phyloP scores from a whole-genome alignment of 176 grass and related monocot genomes.

The Cenchrus americanus region DNA sequence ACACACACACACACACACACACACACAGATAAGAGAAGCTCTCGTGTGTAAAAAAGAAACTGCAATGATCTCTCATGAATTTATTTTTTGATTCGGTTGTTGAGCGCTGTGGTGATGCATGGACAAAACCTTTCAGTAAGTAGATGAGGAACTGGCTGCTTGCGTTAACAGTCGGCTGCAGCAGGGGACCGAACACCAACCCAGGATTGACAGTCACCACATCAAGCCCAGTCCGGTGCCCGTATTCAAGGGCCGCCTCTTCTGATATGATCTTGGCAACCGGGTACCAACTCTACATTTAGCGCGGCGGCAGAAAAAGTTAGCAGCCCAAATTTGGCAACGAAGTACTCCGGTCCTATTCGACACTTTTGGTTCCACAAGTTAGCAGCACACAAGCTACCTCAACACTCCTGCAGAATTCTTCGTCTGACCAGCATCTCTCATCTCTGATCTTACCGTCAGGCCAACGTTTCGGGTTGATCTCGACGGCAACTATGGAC shows the following conservation, averaged over 20 bases:
- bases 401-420: slow-evolving; percentile 42
- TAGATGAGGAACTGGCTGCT: slow-evolving; percentile 43
- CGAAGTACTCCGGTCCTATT: too few relatives aligned
- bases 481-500: slow-evolving; percentile 37
- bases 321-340: not conserved
- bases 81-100: not conserved
- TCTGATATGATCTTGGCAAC: slow-evolving; percentile 55
- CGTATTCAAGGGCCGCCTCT: slow-evolving; percentile 39
- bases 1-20: too few relatives aligned
- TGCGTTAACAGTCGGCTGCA: slow-evolving; percentile 44
- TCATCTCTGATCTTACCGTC: slow-evolving; percentile 34
- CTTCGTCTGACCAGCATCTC: slow-evolving; percentile 45
- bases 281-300: slow-evolving; percentile 46
- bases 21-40: too few relatives aligned
- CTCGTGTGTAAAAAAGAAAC: too few relatives aligned
- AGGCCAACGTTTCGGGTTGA: slow-evolving; percentile 50
- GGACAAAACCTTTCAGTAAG: slow-evolving; percentile 36
- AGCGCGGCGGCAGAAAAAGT: not conserved
- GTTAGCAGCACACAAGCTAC: not conserved
- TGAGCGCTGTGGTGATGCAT: not conserved
- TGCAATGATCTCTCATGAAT: not conserved
- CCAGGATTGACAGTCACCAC: slow-evolving; percentile 43
- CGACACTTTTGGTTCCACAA: not conserved
- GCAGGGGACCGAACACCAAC: slow-evolving; percentile 39
- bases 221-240: slow-evolving; percentile 11